Evolutionary conservation across 305 asterid species (phyloP).

Genomic region (Petunia hybrid): DNA sequence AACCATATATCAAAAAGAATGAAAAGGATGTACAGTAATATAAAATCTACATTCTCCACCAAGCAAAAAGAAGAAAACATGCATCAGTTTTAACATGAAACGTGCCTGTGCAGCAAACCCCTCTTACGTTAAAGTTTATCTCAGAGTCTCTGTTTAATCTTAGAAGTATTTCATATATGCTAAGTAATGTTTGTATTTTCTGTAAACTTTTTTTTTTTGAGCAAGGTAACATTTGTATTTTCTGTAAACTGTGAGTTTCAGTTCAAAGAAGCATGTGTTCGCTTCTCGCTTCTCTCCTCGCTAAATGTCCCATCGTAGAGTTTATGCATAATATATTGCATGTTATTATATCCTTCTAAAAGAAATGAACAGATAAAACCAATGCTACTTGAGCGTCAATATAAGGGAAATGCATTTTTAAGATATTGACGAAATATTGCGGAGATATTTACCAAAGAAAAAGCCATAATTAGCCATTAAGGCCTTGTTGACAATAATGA

Average conservation of each 20-base stretch:
- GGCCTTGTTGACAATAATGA: constrained; percentile 80
- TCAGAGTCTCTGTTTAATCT: constrained; percentile 1
- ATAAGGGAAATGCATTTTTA: not conserved
- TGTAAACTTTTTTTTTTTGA: not conserved
- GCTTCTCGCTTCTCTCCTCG: not conserved
- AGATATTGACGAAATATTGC: not conserved
- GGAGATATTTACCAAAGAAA: constrained; percentile 69
- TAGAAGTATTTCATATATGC: not conserved
- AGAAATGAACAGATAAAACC: not conserved
- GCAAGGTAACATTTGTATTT: not conserved
- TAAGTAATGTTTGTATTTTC: not conserved
- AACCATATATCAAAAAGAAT: not conserved
- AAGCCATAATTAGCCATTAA: constrained; percentile 87
- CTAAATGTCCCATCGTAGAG: constrained; percentile 5
- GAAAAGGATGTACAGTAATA: not conserved
- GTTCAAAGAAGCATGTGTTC: constrained; percentile 4
- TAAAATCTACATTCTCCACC: not conserved
- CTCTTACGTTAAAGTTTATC: not conserved
- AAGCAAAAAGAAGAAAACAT: not conserved
- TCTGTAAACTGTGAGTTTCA: constrained; percentile 5
- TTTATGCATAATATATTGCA: not conserved
- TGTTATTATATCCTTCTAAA: not conserved
- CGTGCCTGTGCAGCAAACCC: not conserved
- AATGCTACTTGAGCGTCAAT: not conserved
- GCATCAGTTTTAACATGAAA: not conserved